These are phyloP conservation scores for Annulohypoxylon nitens DNA, from an alignment of 495 filamentous ascomycete species.

Conservation along the genomic window DNA sequence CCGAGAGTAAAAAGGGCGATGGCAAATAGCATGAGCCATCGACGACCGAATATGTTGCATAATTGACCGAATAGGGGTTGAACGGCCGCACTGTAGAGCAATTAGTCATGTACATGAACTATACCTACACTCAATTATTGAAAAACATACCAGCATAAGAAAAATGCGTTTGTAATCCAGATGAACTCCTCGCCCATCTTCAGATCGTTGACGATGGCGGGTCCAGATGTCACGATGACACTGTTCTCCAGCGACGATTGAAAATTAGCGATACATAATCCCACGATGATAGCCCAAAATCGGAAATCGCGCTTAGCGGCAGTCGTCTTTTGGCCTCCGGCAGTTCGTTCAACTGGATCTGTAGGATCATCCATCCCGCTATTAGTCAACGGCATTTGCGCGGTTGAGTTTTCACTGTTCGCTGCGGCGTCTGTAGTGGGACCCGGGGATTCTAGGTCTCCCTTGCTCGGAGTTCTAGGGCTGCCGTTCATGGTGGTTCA, in stretches of 20 bases:
- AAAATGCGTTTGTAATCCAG: conserved; percentile 75
- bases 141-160: conserved; percentile 66
- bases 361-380: background rate
- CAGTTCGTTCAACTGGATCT: background rate
- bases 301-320: conserved; percentile 22
- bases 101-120: background rate
- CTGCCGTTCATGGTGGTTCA: background rate
- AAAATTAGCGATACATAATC: conserved; percentile 34
- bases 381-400: background rate
- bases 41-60: conserved; percentile 61
- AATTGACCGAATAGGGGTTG: conserved; percentile 50
- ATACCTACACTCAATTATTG: background rate
- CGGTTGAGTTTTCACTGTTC: background rate
- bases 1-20: conserved; percentile 54
- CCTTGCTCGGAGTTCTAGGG: background rate
- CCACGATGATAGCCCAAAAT: conserved; percentile 49
- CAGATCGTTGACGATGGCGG: conserved; percentile 48
- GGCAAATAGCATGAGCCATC: conserved; percentile 50
- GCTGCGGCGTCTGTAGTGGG: background rate
- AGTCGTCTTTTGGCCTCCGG: background rate
- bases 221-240: conserved; percentile 58
- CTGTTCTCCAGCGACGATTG: conserved; percentile 58
- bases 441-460: background rate
- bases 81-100: conserved; percentile 59
- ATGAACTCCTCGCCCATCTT: conserved; percentile 39